Conservation (phyloP, 2,329 filamentous ascomycete genomes). For the Aureobasidium zeae region DNA sequence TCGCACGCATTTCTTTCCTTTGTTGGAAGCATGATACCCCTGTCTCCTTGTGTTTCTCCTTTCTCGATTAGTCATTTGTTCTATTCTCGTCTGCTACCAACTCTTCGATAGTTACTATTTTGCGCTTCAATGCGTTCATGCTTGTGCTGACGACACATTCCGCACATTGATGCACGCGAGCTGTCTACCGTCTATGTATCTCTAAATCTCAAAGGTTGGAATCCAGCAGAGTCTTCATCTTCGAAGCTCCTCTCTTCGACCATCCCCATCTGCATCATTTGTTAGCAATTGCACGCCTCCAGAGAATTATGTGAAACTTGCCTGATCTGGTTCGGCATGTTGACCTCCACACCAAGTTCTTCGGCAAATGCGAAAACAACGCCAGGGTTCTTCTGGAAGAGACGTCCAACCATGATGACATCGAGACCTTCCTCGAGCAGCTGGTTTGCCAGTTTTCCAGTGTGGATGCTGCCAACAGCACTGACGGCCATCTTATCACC, state of each 20-base stretch:
- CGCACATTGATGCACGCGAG: too few relatives aligned
- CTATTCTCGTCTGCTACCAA: too few relatives aligned
- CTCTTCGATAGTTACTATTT: too few relatives aligned
- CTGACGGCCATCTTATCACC: slow-evolving; percentile 62
- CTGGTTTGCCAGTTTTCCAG: slow-evolving; percentile 58
- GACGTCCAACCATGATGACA: slow-evolving; percentile 62
- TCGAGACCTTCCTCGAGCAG: slow-evolving; percentile 50
- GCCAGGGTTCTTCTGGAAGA: slow-evolving; percentile 74
- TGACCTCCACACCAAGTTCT: slow-evolving; percentile 59
- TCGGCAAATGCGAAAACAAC: slow-evolving; percentile 59
- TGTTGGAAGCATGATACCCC: slow-evolving; percentile 14
- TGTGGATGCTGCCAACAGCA: slow-evolving; percentile 65
- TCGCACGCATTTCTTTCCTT: neutral
- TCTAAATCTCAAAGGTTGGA: slow-evolving; percentile 1
- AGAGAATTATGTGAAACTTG: too few relatives aligned
- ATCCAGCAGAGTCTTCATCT: slow-evolving; percentile 7
- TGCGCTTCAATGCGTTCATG: too few relatives aligned
- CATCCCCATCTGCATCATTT: slow-evolving; percentile 3
- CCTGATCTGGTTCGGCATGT: slow-evolving; percentile 64
- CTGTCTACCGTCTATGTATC: neutral
- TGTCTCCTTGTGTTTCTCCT: slow-evolving; percentile 1
- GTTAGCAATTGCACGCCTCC: neutral
- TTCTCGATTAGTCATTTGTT: neutral
- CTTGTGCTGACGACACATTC: too few relatives aligned
- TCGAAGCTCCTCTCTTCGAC: slow-evolving; percentile 9